Conservation (phyloP, 768 basidiomycete genomes). For the Hericium coralloides region DNA sequence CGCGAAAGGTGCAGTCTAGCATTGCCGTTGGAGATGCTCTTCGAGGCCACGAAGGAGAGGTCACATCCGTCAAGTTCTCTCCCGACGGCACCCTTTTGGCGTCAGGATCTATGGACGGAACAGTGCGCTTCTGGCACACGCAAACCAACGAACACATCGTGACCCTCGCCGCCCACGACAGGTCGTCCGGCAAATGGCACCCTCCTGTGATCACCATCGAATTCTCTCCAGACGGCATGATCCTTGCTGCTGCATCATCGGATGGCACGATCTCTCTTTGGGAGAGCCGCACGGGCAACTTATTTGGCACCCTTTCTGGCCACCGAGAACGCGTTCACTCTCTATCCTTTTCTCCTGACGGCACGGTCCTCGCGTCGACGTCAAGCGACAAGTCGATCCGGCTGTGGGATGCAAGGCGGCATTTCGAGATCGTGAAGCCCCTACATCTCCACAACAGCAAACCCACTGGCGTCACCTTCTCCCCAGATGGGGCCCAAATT, state of each 20-base stretch:
- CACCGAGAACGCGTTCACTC: constrained; percentile 44
- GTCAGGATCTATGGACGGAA: neutral
- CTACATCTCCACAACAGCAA: neutral
- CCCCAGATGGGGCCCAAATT: constrained; percentile 1
- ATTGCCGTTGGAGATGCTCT: neutral
- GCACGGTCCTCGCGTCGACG: neutral
- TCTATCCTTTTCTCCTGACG: constrained; percentile 36
- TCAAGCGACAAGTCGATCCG: constrained; percentile 6
- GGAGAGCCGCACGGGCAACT: neutral
- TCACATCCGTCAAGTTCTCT: neutral
- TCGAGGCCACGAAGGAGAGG: neutral
- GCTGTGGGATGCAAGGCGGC: constrained; percentile 4
- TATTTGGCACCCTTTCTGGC: constrained; percentile 25
- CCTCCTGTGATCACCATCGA: neutral
- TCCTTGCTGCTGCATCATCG: neutral
- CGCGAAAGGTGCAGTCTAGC: neutral
- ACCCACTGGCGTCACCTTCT: constrained; percentile 1
- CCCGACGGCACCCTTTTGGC: neutral
- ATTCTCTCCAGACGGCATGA: neutral
- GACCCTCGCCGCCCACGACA: neutral
- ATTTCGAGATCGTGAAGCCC: neutral
- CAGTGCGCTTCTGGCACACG: neutral
- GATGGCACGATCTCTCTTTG: neutral
- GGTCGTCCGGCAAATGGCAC: neutral
- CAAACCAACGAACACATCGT: neutral